phyloP scores from a whole-genome alignment of 495 filamentous ascomycete species.

The Penicillium manginii region DNA sequence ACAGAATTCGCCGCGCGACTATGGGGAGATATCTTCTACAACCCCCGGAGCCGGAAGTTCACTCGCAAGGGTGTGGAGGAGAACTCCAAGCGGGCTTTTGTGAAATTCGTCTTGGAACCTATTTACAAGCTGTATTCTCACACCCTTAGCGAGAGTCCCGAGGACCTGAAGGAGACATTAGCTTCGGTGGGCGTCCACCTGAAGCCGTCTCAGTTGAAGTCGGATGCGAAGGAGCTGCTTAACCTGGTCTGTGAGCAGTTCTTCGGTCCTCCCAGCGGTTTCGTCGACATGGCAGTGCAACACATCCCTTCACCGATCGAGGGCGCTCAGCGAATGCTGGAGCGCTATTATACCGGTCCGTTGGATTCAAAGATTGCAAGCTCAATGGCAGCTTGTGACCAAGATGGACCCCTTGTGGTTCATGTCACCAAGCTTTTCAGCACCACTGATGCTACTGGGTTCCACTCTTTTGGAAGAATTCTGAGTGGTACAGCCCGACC shows the following conservation, averaged over 20 bases:
- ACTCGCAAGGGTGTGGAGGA: slow-evolving; percentile 85
- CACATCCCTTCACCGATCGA: slow-evolving; percentile 88
- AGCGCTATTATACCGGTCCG: slow-evolving; percentile 93
- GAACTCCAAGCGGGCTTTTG: slow-evolving; percentile 81
- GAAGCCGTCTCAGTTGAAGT: slow-evolving; percentile 89
- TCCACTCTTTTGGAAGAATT: slow-evolving; percentile 87
- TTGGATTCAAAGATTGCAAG: slow-evolving; percentile 81
- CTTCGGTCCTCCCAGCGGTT: slow-evolving; percentile 85
- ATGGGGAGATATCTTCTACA: slow-evolving; percentile 98
- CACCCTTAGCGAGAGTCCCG: slow-evolving; percentile 87
- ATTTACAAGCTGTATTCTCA: slow-evolving; percentile 98
- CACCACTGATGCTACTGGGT: slow-evolving; percentile 81
- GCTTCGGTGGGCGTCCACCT: slow-evolving; percentile 78
- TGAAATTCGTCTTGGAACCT: slow-evolving; percentile 93
- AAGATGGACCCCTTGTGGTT: slow-evolving; percentile 87
- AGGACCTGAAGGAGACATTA: slow-evolving; percentile 81
- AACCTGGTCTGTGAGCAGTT: slow-evolving; percentile 93
- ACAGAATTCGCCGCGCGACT: slow-evolving; percentile 78
- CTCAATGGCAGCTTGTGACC: slow-evolving; percentile 80
- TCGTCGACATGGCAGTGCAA: slow-evolving; percentile 93
- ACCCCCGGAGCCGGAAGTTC: slow-evolving; percentile 86
- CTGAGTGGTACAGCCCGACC: slow-evolving; percentile 91
- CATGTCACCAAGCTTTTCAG: slow-evolving; percentile 94
- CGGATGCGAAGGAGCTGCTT: slow-evolving; percentile 85
- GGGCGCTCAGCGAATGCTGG: slow-evolving; percentile 73